Evolutionary conservation across 2,329 filamentous ascomycete species (phyloP).

Genomic region (Ramularia collo-cygni): DNA sequence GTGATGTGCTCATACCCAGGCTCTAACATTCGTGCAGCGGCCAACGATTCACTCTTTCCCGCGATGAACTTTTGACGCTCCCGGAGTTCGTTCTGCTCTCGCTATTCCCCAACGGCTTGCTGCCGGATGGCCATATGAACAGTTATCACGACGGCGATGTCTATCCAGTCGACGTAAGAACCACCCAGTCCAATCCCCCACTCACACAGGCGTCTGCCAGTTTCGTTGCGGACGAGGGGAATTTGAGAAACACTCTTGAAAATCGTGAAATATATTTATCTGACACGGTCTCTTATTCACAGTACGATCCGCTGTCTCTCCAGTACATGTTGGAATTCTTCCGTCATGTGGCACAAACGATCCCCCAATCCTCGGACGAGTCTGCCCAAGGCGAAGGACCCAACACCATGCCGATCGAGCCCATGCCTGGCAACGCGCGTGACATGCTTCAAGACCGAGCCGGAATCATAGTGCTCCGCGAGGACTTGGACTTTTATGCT

Average conservation of each 20-base stretch:
- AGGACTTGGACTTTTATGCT: constrained; percentile 95
- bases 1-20: not conserved
- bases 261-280: constrained; percentile 47
- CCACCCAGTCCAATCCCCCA: constrained; percentile 19
- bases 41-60: constrained; percentile 84
- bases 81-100: constrained; percentile 96
- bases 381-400: constrained; percentile 41
- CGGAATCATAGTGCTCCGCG: constrained; percentile 91
- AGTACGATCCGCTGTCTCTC: constrained; percentile 95
- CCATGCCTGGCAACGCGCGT: constrained; percentile 54
- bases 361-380: constrained; percentile 62
- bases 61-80: constrained; percentile 89
- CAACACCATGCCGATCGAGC: constrained; percentile 63
- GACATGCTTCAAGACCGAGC: constrained; percentile 81
- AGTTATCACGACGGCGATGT: constrained; percentile 88
- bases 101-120: constrained; percentile 96
- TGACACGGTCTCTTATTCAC: constrained; percentile 47
- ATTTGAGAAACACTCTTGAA: constrained; percentile 29
- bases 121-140: constrained; percentile 93
- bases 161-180: constrained; percentile 89
- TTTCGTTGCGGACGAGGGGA: too few species aligned
- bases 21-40: constrained; percentile 53
- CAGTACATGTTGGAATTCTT: constrained; percentile 99
- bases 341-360: constrained; percentile 91
- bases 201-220: constrained; percentile 31